These are phyloP conservation scores for Stemphylium beticola DNA, from an alignment of 2,329 filamentous ascomycete species.

Conservation along the genomic window DNA sequence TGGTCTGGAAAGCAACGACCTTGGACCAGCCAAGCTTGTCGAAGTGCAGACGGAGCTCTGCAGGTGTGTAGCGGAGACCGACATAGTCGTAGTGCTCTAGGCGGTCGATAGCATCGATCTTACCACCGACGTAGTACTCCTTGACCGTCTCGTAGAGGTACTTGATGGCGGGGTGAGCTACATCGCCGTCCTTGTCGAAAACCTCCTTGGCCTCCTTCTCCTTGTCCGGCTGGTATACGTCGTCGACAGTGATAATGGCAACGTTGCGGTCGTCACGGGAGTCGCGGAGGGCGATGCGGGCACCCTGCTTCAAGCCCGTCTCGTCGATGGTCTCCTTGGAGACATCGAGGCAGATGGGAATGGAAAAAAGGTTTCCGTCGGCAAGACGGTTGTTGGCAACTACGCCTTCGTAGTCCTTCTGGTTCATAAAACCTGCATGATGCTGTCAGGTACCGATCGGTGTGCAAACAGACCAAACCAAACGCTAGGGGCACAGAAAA, in stretches of 20 bases:
- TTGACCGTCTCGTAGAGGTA: conserved; percentile 82
- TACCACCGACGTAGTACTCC: conserved; percentile 94
- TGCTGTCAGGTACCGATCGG: conserved; percentile 8
- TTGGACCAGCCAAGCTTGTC: conserved; percentile 99
- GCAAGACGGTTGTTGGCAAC: conserved; percentile 86
- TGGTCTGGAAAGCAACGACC: conserved; percentile 97
- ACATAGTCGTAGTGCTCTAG: conserved; percentile 99
- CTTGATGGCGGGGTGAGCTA: conserved; percentile 89
- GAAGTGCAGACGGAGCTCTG: conserved; percentile 94
- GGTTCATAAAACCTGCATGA: conserved; percentile 84
- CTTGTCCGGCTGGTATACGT: conserved; percentile 97
- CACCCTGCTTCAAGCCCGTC: conserved; percentile 76
- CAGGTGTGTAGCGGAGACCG: conserved; percentile 89
- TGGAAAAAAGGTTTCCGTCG: conserved; percentile 90
- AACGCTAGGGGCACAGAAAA: conserved; percentile 34
- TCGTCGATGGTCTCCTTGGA: conserved; percentile 75
- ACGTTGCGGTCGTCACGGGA: conserved; percentile 96
- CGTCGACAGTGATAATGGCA: conserved; percentile 92
- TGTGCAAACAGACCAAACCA: conserved; percentile 35
- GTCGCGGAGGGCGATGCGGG: conserved; percentile 87
- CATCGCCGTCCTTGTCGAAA: conserved; percentile 90
- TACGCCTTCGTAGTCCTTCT: conserved; percentile 96
- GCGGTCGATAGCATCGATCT: conserved; percentile 92
- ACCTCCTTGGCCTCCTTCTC: conserved; percentile 91
- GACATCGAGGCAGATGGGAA: conserved; percentile 94